Conservation (phyloP, 495 filamentous ascomycete genomes). For the Aspergillus biplanus region DNA sequence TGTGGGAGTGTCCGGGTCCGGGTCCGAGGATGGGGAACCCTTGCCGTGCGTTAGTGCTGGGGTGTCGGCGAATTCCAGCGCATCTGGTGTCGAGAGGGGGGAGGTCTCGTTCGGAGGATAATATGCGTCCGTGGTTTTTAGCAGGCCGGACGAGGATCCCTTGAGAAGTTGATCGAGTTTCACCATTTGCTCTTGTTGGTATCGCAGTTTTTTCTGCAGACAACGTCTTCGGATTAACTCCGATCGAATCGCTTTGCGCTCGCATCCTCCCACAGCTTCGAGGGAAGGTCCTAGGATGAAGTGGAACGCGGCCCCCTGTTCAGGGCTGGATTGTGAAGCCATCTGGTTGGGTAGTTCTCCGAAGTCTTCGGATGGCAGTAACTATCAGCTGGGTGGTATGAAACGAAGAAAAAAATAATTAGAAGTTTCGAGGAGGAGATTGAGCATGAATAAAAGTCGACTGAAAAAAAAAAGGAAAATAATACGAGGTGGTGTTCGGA, state of each 20-base stretch:
- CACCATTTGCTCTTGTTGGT: not conserved
- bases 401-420: too few relatives aligned
- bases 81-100: not conserved
- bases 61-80: not conserved
- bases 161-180: conserved; percentile 1
- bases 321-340: not conserved
- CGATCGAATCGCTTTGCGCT: not conserved
- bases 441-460: too few relatives aligned
- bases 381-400: too few relatives aligned
- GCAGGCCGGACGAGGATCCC: not conserved
- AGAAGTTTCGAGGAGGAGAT: too few relatives aligned
- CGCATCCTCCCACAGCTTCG: not conserved
- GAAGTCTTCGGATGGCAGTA: too few relatives aligned
- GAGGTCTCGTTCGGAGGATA: not conserved
- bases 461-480: too few relatives aligned
- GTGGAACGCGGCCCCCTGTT: not conserved
- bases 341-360: not conserved
- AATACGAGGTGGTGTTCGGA: too few relatives aligned
- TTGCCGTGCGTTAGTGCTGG: not conserved
- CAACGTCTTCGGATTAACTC: conserved; percentile 1
- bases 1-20: not conserved
- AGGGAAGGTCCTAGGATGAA: not conserved
- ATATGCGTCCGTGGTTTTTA: not conserved
- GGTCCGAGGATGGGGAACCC: not conserved
- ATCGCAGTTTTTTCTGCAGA: not conserved